These are phyloP conservation scores for Blastobotrys malaysiensis DNA, from an alignment of 1,139 yeast species.

Conservation along the genomic window DNA sequence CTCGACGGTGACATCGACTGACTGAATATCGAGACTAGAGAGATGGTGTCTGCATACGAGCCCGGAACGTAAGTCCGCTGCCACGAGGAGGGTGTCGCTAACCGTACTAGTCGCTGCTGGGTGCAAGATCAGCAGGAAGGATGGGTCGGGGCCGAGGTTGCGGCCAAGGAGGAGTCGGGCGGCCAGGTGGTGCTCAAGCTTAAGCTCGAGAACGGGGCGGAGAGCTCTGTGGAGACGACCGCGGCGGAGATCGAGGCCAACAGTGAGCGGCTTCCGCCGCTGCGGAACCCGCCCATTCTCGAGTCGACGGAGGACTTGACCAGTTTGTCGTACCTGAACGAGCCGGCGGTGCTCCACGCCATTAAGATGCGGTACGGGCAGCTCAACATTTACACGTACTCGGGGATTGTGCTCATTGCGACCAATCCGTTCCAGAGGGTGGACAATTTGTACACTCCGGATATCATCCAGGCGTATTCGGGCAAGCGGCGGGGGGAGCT, in stretches of 20 bases:
- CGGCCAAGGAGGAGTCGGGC: constrained; percentile 45
- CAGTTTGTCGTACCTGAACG: constrained; percentile 84
- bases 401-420: constrained; percentile 95
- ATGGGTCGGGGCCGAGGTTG: constrained; percentile 86
- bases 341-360: constrained; percentile 91
- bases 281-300: constrained; percentile 88
- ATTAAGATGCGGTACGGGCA: constrained; percentile 85
- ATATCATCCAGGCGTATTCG: constrained; percentile 89
- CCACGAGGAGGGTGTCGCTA: background rate
- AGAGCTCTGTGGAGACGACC: constrained; percentile 26
- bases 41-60: constrained; percentile 29
- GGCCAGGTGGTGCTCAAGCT: constrained; percentile 56
- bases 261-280: constrained; percentile 49
- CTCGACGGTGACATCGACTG: background rate
- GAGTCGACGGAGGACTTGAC: constrained; percentile 96
- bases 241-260: constrained; percentile 45
- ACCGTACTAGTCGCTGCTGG: constrained; percentile 71
- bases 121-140: constrained; percentile 83
- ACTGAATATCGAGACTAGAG: constrained; percentile 1
- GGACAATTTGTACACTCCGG: constrained; percentile 85
- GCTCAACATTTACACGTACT: constrained; percentile 86
- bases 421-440: constrained; percentile 92
- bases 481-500: constrained; percentile 89
- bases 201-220: constrained; percentile 52
- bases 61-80: constrained; percentile 29